Evolutionary conservation across 1,284 basidiomycete species (phyloP), one percentile per base, ranked within the genome.

Genomic region (Boletus sp.): DNA sequence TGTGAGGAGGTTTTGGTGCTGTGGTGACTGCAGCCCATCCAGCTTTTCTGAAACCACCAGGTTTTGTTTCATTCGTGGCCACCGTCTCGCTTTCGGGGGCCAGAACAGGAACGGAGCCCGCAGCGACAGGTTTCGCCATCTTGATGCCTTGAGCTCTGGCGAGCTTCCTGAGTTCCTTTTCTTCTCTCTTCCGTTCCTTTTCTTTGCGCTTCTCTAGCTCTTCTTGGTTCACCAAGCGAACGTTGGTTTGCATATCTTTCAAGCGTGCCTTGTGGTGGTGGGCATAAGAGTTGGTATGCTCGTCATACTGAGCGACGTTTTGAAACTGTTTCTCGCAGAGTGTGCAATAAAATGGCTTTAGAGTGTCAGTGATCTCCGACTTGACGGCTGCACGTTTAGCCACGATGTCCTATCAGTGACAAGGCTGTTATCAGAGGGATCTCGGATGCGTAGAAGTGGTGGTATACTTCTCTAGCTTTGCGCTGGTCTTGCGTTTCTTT

Each of bases 321-420:
- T 85, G 80, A 73, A 91, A 92, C 70, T 92, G 90, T 69, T 92
- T 92, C 62, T 91, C 89, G 74, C 91, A 93, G 20, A 91, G 78
- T 31, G 78, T 75, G 69, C 91, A 93, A 69, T 91, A 91, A 74
- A 92, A 92, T 8, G 89, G 78, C 36, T 80, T 80, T 51, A 92
- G 79, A 4, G 84, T 85, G 51, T 78, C 79, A 2, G 80, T 81
- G 42, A 92, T 83, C 69, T 92, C 86, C 36, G 77, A 79, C 63
- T 85, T 80, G 31, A 91, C 75, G 7, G 86, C 86, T 15, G 78
- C 81, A 62, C 82, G 83, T 56, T 84, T 85, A 13, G 88, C 88
- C 2, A 85, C 89, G 2, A 71, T 64, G 61, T 86, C 85, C 91
- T 92, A 67, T 48, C 49, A 52, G 24, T 48, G 33, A 53, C 51